phyloP scores from a whole-genome alignment of 140 eudicot genomes.

The Anethum foeniculum region DNA sequence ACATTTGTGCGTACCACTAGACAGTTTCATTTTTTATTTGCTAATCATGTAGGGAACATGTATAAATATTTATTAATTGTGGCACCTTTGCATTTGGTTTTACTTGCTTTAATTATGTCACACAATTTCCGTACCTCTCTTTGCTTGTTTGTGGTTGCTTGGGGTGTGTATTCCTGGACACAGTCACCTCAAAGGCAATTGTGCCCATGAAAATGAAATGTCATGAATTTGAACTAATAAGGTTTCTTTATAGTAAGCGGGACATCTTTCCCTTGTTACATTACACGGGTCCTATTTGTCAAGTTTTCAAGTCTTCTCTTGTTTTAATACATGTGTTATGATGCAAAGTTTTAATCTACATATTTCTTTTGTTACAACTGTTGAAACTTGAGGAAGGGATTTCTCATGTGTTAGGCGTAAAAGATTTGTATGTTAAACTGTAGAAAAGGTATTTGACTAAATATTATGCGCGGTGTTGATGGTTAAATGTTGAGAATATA shows the following conservation, averaged over 20 bases:
- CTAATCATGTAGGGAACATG: background rate
- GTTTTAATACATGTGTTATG: background rate
- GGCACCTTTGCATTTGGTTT: background rate
- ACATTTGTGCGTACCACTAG: constrained; percentile 5
- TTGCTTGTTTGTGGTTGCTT: background rate
- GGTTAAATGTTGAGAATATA: background rate
- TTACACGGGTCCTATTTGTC: background rate
- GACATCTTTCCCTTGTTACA: background rate
- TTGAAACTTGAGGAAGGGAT: background rate
- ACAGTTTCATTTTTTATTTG: background rate
- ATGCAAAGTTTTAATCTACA: background rate
- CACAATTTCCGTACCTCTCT: background rate
- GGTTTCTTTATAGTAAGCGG: background rate
- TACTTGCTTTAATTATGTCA: background rate
- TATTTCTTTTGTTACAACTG: background rate
- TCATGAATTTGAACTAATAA: background rate
- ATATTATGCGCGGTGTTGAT: background rate
- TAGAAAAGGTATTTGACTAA: background rate
- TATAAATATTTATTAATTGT: background rate
- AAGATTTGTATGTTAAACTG: background rate
- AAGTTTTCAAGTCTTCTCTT: background rate
- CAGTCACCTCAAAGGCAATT: background rate
- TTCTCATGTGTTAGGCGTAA: background rate
- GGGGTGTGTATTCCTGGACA: background rate
- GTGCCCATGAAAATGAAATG: background rate